Percentiles rank a stretch among this genome's conserved stretches.
phyloP scores from a whole-genome alignment of 2,329 filamentous ascomycete species.

The Akanthomyces uredinophilus region DNA sequence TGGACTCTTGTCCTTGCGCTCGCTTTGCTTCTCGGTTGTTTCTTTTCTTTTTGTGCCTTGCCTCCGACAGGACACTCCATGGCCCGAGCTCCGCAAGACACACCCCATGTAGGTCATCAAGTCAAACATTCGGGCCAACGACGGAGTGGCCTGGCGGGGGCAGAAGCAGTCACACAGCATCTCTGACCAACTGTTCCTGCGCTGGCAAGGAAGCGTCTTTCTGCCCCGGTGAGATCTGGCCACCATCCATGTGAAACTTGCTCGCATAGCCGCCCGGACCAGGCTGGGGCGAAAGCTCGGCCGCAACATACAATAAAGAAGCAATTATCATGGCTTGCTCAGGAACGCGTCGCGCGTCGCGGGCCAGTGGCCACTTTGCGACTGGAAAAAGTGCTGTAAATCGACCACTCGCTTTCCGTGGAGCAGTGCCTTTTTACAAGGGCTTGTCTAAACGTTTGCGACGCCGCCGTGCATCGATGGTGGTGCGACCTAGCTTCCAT shows the following conservation, averaged over 20 bases:
- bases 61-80: background rate
- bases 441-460: too few species aligned
- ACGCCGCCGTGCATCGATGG: background rate
- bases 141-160: background rate
- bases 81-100: background rate
- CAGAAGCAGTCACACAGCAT: too few species aligned
- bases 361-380: too few species aligned
- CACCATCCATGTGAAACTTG: too few species aligned
- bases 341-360: background rate
- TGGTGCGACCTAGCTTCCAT: background rate
- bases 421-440: background rate
- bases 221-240: too few species aligned
- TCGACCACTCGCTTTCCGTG: background rate
- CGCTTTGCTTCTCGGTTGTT: too few species aligned
- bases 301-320: background rate
- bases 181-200: background rate
- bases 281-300: too few species aligned
- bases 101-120: background rate
- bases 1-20: too few species aligned
- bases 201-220: background rate
- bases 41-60: too few species aligned
- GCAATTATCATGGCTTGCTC: background rate
- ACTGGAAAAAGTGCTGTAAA: background rate
- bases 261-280: too few species aligned
- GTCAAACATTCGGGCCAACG: background rate